Percentiles rank a stretch among this genome's conserved stretches.
Evolutionary conservation across 2,329 filamentous ascomycete genomes (phyloP).

Genomic region (Polytolypa hystricis): DNA sequence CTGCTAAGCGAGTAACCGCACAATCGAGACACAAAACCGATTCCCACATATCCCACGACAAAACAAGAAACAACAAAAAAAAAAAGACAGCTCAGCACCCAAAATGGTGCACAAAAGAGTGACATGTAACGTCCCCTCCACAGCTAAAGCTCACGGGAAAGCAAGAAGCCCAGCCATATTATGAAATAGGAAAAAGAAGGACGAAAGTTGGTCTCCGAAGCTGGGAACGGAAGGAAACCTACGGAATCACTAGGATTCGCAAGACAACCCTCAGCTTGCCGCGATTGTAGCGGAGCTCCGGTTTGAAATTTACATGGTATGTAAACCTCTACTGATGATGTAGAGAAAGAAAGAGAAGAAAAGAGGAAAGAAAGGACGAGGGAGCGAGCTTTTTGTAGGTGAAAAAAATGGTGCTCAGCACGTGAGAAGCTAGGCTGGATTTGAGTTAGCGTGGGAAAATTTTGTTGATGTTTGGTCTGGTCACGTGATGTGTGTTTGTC

Average conservation of each 20-base stretch:
- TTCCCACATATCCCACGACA: no score
- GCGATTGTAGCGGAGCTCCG: slow-evolving; percentile 34
- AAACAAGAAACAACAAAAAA: slow-evolving; percentile 2
- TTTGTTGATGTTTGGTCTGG: not conserved
- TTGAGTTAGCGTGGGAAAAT: not conserved
- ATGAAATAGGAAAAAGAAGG: slow-evolving; percentile 35
- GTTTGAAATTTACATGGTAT: slow-evolving; percentile 38
- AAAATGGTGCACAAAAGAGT: no score
- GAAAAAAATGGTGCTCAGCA: slow-evolving; percentile 15
- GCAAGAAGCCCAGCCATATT: slow-evolving; percentile 34
- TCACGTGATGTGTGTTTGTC: not conserved
- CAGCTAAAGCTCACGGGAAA: slow-evolving; percentile 34
- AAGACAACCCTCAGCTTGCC: slow-evolving; percentile 40
- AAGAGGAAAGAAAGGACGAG: slow-evolving; percentile 25
- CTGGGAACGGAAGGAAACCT: slow-evolving; percentile 42
- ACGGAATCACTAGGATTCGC: slow-evolving; percentile 29
- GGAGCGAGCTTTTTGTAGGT: slow-evolving; percentile 21
- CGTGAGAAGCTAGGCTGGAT: slow-evolving; percentile 13
- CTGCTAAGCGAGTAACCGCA: no score
- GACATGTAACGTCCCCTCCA: slow-evolving; percentile 38
- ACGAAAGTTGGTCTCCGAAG: slow-evolving; percentile 34
- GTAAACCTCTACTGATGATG: slow-evolving; percentile 45
- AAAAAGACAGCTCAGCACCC: slow-evolving; percentile 8
- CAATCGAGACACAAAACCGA: no score
- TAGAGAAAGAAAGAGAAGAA: slow-evolving; percentile 30